These are phyloP conservation scores for Apostasia shenzhenica DNA, from an alignment of 106 monocot species.

Conservation along the genomic window DNA sequence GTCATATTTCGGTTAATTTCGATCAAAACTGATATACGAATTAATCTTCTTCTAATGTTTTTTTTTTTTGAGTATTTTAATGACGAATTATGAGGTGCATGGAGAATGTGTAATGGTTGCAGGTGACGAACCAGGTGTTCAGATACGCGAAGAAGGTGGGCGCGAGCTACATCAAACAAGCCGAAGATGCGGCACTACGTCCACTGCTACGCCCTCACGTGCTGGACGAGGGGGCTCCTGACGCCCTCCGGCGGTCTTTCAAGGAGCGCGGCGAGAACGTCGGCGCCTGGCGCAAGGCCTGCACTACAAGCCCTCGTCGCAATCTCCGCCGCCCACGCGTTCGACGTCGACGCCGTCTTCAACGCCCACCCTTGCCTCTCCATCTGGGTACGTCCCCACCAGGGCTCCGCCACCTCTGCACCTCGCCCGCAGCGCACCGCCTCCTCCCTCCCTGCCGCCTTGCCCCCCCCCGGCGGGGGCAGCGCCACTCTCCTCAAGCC, in stretches of 20 bases:
- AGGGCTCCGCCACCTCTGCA: constrained; percentile 96
- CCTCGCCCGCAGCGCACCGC: constrained; percentile 53
- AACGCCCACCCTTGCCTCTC: constrained; percentile 71
- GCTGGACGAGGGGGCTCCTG: constrained; percentile 78
- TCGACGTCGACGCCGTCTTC: constrained; percentile 93
- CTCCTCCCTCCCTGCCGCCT: background rate
- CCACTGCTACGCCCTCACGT: constrained; percentile 98
- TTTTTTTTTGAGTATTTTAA: no score
- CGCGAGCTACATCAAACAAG: constrained; percentile 98
- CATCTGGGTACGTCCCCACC: constrained; percentile 98
- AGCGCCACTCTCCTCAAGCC: no score
- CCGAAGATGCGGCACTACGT: constrained; percentile 99
- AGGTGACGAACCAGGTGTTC: constrained; percentile 98
- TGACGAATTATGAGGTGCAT: no score
- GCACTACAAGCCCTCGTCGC: constrained; percentile 92
- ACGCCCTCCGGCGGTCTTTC: constrained; percentile 62
- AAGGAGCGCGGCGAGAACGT: constrained; percentile 94
- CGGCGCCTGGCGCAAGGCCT: constrained; percentile 86
- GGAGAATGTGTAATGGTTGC: no score
- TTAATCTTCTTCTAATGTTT: no score
- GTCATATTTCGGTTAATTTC: no score
- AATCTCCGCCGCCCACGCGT: constrained; percentile 65
- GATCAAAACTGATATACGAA: no score
- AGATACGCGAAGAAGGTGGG: constrained; percentile 85
- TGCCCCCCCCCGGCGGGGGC: no score